These are phyloP conservation scores for Marchantia polymorpha DNA, from an alignment of 225 moss, liverwort and hornwort genomes.

Conservation along the genomic window DNA sequence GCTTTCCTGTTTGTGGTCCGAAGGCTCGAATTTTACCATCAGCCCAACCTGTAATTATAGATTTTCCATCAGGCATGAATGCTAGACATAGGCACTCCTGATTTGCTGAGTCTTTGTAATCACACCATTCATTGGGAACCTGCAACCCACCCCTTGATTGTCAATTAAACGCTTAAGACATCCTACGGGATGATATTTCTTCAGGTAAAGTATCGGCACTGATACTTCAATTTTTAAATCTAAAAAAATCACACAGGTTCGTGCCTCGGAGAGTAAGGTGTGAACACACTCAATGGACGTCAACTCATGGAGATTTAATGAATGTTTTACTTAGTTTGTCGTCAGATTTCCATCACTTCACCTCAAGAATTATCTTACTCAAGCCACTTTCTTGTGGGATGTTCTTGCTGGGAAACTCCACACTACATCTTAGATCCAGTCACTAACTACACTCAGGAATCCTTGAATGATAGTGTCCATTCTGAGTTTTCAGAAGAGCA, in stretches of 20 bases:
- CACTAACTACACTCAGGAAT: no score
- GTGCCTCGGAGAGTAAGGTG: not conserved
- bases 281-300: not conserved
- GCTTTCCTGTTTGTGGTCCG: constrained; percentile 82
- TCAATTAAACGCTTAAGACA: no score
- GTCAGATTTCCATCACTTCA: no score
- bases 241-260: not conserved
- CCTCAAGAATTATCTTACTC: no score
- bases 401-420: no score
- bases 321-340: no score
- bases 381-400: no score
- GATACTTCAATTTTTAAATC: not conserved
- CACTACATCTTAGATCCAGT: no score
- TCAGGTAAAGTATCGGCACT: not conserved
- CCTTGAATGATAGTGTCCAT: no score
- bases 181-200: not conserved
- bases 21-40: constrained; percentile 86
- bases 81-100: constrained; percentile 74
- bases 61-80: constrained; percentile 97
- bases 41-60: constrained; percentile 85
- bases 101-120: constrained; percentile 74
- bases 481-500: not conserved
- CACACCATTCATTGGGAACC: constrained; percentile 65
- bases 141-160: constrained; percentile 10
- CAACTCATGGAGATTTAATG: no score